These are phyloP conservation scores for Penicillium brevicompactum DNA, from an alignment of 2,329 filamentous ascomycete species.

Conservation along the genomic window DNA sequence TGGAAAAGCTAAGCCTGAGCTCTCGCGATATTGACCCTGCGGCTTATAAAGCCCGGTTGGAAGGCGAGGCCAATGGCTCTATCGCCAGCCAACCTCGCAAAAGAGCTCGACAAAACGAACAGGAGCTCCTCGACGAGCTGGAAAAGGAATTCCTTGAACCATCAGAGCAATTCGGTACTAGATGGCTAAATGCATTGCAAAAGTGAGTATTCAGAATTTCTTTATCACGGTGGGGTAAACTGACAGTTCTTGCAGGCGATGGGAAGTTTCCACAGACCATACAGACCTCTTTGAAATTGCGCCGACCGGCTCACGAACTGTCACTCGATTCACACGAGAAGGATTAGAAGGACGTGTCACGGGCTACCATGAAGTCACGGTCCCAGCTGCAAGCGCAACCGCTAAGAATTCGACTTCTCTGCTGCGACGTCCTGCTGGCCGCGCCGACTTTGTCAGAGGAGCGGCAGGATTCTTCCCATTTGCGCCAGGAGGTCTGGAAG, in stretches of 20 bases:
- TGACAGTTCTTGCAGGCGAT: constrained; percentile 53
- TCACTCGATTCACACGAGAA: constrained; percentile 87
- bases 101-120: constrained; percentile 49
- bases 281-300: constrained; percentile 83
- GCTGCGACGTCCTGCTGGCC: constrained; percentile 78
- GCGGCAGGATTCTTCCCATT: constrained; percentile 94
- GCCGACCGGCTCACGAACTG: constrained; percentile 89
- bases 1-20: constrained; percentile 32
- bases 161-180: constrained; percentile 73
- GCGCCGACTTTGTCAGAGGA: constrained; percentile 89
- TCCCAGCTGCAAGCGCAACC: constrained; percentile 83
- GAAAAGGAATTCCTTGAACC: constrained; percentile 79
- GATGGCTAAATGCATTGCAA: constrained; percentile 88
- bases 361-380: constrained; percentile 90
- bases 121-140: constrained; percentile 69
- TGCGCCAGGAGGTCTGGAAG: constrained; percentile 84
- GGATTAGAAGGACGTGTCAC: constrained; percentile 91
- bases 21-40: constrained; percentile 24
- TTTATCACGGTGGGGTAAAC: constrained; percentile 3
- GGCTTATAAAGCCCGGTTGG: constrained; percentile 32
- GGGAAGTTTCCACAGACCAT: constrained; percentile 80
- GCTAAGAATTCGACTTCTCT: constrained; percentile 95
- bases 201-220: constrained; percentile 53
- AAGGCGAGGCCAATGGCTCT: constrained; percentile 31
- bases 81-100: constrained; percentile 45